Percentiles rank a stretch among this genome's conserved stretches.
Conservation (phyloP, 768 basidiomycete species). For the Suillus hirtellus region DNA sequence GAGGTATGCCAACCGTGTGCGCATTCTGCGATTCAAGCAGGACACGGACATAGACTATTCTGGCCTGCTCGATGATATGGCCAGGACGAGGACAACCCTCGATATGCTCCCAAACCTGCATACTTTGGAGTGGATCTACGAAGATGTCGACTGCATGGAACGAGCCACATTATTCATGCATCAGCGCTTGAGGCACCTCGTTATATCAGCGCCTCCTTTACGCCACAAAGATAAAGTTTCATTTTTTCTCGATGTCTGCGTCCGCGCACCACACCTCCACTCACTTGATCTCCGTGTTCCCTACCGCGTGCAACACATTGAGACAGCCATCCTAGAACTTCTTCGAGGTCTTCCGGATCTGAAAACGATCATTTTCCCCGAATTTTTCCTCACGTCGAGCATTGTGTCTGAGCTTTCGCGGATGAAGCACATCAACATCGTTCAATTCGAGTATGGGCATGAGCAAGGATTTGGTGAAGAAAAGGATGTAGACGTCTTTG, state of each 20-base stretch:
- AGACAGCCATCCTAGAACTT: slow-evolving; percentile 41
- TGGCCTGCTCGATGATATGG: slow-evolving; percentile 48
- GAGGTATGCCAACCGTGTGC: slow-evolving; percentile 53
- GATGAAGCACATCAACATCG: slow-evolving; percentile 40
- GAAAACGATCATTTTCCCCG: slow-evolving; percentile 49
- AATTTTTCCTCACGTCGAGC: slow-evolving; percentile 48
- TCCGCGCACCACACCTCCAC: slow-evolving; percentile 53
- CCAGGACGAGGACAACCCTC: slow-evolving; percentile 52
- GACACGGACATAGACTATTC: slow-evolving; percentile 17
- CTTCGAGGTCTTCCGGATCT: slow-evolving; percentile 44
- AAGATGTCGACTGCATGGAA: slow-evolving; percentile 27
- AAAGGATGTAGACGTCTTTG: slow-evolving; percentile 44
- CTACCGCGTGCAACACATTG: slow-evolving; percentile 42
- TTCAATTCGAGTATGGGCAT: slow-evolving; percentile 56
- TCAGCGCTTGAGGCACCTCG: slow-evolving; percentile 43
- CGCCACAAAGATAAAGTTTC: slow-evolving; percentile 19
- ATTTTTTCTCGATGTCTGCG: slow-evolving; percentile 39
- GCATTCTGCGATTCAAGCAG: slow-evolving; percentile 32
- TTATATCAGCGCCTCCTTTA: slow-evolving; percentile 29
- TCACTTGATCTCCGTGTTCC: slow-evolving; percentile 47
- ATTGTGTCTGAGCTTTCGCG: slow-evolving; percentile 49
- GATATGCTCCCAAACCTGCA: slow-evolving; percentile 57
- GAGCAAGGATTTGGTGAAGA: slow-evolving; percentile 49
- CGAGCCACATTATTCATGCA: slow-evolving; percentile 60
- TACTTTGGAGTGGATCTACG: slow-evolving; percentile 48